Base-by-base conservation (phyloP, 2,329 filamentous ascomycete species). In the Fusarium sp. region DNA sequence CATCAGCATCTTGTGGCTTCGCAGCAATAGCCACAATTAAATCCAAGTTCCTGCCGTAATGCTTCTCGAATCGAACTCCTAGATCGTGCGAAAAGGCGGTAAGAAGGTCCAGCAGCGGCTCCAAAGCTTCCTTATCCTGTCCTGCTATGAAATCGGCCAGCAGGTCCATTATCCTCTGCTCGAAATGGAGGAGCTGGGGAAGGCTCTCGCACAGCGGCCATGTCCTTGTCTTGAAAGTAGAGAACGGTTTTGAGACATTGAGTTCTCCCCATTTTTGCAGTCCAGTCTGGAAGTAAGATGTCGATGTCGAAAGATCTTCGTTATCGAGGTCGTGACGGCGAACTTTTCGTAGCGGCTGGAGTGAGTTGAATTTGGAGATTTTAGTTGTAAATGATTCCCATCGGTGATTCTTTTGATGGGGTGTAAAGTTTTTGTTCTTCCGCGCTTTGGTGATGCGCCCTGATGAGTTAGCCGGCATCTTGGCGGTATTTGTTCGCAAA, bases 21-120 rank as follows among this genome's bases (percentile, higher is more conserved):
- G 89, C 89, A 12, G 94, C 94, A 67, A 98, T 86, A 17, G 88
- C 88, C 38, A 92, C 87, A 54, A 99, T 88, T 53, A 96, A 82
- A 53, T 84, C 86, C 58, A 99, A 87, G 24, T 91, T 89, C 50
- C 87, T 85, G 44, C 88, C 85, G 77, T 97, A 98, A 77, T 97
- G 89, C 74, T 91, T 93, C 79, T 97, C 94, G 74, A 99, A 99
- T 46, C 90, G 86, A 19, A 86, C 85, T 49, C 95, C 95, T 56
- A 99, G 80, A 74, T 99, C 96, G 76, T 96, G 94, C n/a, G 96
- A 94, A 75, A 99, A 94, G 39, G 96, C 93, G 14, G 94, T 92
- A 60, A 97, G 80, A n/a, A 99, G 86, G 68, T 92, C 92, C 59
- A 99, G 82, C 39, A 99, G 81, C 11, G 96, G 92, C 75, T 99